Percentiles rank a stretch among this genome's conserved stretches.
phyloP scores from a whole-genome alignment of 1,284 basidiomycete species.

The Cryptococcus maquisensis region DNA sequence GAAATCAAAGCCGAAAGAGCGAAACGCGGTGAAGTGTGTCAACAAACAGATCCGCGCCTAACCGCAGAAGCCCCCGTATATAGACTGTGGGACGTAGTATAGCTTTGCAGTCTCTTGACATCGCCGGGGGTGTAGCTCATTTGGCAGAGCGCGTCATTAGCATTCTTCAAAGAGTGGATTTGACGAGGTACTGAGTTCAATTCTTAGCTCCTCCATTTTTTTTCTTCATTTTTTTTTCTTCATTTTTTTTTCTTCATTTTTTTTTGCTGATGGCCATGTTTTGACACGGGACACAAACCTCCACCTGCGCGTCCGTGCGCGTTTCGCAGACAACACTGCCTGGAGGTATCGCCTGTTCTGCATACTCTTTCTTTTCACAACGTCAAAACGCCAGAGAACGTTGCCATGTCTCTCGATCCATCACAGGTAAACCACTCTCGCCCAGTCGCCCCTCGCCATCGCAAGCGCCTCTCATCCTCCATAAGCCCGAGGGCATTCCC shows the following conservation, averaged over 20 bases:
- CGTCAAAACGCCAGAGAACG: too few species aligned
- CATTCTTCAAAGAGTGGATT: background rate
- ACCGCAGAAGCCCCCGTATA: too few species aligned
- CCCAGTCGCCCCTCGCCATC: conserved; percentile 14
- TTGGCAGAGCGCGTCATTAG: conserved; percentile 1
- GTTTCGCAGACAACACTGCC: too few species aligned
- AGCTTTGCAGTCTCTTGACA: too few species aligned
- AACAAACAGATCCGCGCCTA: too few species aligned
- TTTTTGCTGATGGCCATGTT: background rate
- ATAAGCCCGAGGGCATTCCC: conserved; percentile 8
- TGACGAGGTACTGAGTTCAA: conserved; percentile 1
- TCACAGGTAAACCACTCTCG: conserved; percentile 9
- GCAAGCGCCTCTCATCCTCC: conserved; percentile 9
- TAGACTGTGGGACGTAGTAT: too few species aligned
- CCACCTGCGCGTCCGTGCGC: too few species aligned
- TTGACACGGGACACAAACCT: too few species aligned
- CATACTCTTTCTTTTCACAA: background rate
- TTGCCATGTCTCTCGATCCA: background rate
- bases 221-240: background rate
- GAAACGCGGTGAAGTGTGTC: too few species aligned
- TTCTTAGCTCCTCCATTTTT: background rate
- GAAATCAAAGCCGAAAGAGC: too few species aligned
- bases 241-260: background rate
- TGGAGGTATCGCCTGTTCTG: too few species aligned
- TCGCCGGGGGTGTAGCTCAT: background rate